Conservation (phyloP, 371 early-diverging fungal species). For the Rhizopus stolonifer region DNA sequence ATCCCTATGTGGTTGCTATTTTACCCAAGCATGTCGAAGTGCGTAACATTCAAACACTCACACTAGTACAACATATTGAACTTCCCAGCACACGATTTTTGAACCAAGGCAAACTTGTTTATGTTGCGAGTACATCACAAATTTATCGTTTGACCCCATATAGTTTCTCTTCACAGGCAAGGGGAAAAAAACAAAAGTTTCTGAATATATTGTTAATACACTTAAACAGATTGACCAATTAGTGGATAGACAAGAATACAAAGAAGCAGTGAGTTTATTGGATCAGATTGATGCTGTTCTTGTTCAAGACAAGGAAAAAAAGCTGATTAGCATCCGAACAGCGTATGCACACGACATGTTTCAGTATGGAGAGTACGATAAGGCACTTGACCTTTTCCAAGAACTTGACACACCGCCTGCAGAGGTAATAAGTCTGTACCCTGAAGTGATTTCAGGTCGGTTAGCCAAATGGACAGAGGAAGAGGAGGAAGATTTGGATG, state of each 20-base stretch:
- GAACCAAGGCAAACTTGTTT: slow-evolving; percentile 72
- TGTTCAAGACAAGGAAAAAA: slow-evolving; percentile 74
- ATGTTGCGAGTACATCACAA: slow-evolving; percentile 73
- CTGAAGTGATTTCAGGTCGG: slow-evolving; percentile 63
- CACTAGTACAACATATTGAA: slow-evolving; percentile 77
- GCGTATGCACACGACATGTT: slow-evolving; percentile 88
- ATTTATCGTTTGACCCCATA: slow-evolving; percentile 86
- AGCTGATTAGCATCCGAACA: slow-evolving; percentile 66
- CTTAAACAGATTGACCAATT: slow-evolving; percentile 78
- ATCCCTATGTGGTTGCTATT: slow-evolving; percentile 79
- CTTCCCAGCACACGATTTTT: slow-evolving; percentile 61
- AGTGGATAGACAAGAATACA: slow-evolving; percentile 72
- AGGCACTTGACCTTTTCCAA: slow-evolving; percentile 73
- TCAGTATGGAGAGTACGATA: slow-evolving; percentile 72
- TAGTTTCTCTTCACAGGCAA: slow-evolving; percentile 87
- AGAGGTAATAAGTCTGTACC: slow-evolving; percentile 84
- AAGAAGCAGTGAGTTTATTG: slow-evolving; percentile 85
- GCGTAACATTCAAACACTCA: slow-evolving; percentile 80
- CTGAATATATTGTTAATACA: too few species aligned
- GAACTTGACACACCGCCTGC: slow-evolving; percentile 81
- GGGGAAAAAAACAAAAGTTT: neutral
- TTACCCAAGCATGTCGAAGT: slow-evolving; percentile 77
- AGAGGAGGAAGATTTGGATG: slow-evolving; percentile 10
- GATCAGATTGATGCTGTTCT: slow-evolving; percentile 85
- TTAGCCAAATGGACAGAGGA: slow-evolving; percentile 23